These are phyloP conservation scores for Inosperma sp. DNA, from an alignment of 768 basidiomycete genomes.

Conservation along the genomic window DNA sequence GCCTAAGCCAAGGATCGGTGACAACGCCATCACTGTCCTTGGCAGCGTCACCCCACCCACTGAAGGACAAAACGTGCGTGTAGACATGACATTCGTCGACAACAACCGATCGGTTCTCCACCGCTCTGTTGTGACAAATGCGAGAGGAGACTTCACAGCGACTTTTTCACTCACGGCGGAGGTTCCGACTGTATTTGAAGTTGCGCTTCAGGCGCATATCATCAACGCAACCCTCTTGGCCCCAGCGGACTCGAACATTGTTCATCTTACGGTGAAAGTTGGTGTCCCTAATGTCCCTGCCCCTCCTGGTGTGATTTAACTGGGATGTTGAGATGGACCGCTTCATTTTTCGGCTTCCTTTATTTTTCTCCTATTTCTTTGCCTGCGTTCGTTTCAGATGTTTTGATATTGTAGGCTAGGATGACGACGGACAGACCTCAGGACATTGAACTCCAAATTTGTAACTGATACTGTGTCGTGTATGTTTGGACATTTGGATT, in stretches of 20 bases:
- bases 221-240: not conserved
- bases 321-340: not conserved
- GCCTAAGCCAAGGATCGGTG: not conserved
- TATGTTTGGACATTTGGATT: too few relatives aligned
- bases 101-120: not conserved
- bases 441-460: too few relatives aligned
- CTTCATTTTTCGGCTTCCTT: too few relatives aligned
- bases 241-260: not conserved
- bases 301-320: not conserved
- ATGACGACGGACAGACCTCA: too few relatives aligned
- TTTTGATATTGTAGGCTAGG: too few relatives aligned
- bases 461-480: too few relatives aligned
- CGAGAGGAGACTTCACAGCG: not conserved
- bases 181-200: not conserved
- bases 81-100: not conserved
- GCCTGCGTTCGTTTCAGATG: too few relatives aligned
- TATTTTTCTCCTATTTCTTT: too few relatives aligned
- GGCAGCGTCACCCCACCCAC: not conserved
- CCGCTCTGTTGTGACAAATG: not conserved
- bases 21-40: not conserved
- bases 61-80: not conserved
- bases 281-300: not conserved
- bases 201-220: constrained; percentile 1
- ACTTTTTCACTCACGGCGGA: not conserved
- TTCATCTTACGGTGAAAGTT: not conserved